phyloP scores from a whole-genome alignment of 2,329 filamentous ascomycete genomes.

The Macrophomina pseudophaseolina region DNA sequence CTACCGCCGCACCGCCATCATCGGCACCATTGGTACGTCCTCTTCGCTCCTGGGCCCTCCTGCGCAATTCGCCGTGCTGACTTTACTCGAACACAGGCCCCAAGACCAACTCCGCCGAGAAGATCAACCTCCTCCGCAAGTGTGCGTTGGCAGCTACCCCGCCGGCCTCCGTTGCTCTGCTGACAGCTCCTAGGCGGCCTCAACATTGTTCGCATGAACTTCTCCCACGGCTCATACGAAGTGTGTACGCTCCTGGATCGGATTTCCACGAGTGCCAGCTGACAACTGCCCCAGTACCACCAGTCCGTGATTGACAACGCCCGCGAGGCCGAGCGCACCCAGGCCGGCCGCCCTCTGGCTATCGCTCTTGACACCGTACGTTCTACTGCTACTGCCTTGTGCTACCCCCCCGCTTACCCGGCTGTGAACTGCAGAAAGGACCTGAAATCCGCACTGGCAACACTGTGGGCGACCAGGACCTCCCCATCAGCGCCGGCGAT shows the following conservation, averaged over 20 bases:
- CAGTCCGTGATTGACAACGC: constrained; percentile 98
- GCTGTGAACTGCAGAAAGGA: constrained; percentile 63
- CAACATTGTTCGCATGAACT: constrained; percentile 99
- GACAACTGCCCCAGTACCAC: constrained; percentile 71
- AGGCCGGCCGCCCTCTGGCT: constrained; percentile 84
- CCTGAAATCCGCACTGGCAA: constrained; percentile 87
- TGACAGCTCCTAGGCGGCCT: constrained; percentile 68
- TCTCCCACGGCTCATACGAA: constrained; percentile 90
- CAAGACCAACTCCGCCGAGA: constrained; percentile 98
- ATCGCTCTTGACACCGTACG: constrained; percentile 85
- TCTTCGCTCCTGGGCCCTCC: constrained; percentile 2
- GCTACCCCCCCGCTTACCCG: not conserved
- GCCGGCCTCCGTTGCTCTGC: constrained; percentile 4
- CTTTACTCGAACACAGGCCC: constrained; percentile 60
- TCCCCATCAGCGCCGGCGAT: constrained; percentile 80
- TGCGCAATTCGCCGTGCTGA: constrained; percentile 28
- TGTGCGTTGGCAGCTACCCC: constrained; percentile 43
- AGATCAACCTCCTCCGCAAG: constrained; percentile 90
- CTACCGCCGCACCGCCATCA: constrained; percentile 96
- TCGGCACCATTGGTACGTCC: constrained; percentile 85
- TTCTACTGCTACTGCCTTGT: not conserved
- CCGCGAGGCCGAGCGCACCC: constrained; percentile 78
- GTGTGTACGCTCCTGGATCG: constrained; percentile 39
- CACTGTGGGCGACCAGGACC: constrained; percentile 71
- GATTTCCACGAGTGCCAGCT: not conserved